Conservation (phyloP, 306 rosid species). For the Hippophae tibetana region DNA sequence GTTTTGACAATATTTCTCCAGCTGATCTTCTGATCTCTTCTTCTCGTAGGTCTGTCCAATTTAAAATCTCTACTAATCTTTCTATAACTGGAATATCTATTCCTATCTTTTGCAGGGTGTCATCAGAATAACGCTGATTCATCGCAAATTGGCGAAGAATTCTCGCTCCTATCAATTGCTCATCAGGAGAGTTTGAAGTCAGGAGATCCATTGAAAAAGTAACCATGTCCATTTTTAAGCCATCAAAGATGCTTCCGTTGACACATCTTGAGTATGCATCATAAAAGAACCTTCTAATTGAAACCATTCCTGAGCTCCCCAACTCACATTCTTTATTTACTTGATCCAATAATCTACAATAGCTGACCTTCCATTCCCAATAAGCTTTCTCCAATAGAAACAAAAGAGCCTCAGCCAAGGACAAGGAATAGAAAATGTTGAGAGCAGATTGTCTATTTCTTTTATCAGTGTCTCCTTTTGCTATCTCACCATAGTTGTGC, state of each 20-base stretch:
- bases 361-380: constrained; percentile 70
- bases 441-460: constrained; percentile 65
- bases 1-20: constrained; percentile 63
- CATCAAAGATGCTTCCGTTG: constrained; percentile 82
- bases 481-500: constrained; percentile 62
- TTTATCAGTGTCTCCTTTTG: constrained; percentile 74
- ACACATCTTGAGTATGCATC: constrained; percentile 90
- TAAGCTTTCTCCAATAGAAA: constrained; percentile 75
- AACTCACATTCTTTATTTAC: constrained; percentile 62
- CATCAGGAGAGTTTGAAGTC: constrained; percentile 72
- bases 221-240: constrained; percentile 90
- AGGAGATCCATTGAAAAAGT: constrained; percentile 72
- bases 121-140: constrained; percentile 46
- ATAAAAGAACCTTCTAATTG: constrained; percentile 74
- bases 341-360: constrained; percentile 51
- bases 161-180: constrained; percentile 75
- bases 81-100: constrained; percentile 53
- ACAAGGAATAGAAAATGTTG: constrained; percentile 62
- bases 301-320: constrained; percentile 54
- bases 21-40: constrained; percentile 73
- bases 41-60: constrained; percentile 76
- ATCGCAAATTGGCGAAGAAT: constrained; percentile 58
- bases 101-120: constrained; percentile 86
- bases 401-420: constrained; percentile 79
- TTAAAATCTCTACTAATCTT: constrained; percentile 85